Conservation (phyloP, 1,284 basidiomycete species). For the Irpex sp. region DNA sequence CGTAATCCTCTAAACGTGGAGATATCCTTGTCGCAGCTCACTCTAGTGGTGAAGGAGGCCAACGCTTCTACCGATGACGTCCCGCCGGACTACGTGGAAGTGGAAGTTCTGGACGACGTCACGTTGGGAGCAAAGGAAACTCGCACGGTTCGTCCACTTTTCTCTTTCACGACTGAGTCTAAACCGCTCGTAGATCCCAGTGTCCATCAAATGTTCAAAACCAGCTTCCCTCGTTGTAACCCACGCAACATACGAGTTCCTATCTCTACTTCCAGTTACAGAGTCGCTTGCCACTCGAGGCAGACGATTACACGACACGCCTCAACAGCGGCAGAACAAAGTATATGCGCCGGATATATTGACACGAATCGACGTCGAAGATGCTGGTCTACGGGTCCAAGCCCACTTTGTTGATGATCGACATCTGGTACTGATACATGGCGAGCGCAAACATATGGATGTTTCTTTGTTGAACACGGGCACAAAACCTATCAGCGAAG, state of each 20-base stretch:
- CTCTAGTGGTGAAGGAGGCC: slow-evolving; percentile 43
- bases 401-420: slow-evolving; percentile 51
- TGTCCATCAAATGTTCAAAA: slow-evolving; percentile 47
- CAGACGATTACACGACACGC: slow-evolving; percentile 62
- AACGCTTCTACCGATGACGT: slow-evolving; percentile 27
- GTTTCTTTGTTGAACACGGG: slow-evolving; percentile 63
- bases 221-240: slow-evolving; percentile 51
- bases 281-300: slow-evolving; percentile 64
- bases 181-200: slow-evolving; percentile 45
- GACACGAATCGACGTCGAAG: slow-evolving; percentile 53
- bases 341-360: slow-evolving; percentile 61
- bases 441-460: slow-evolving; percentile 50
- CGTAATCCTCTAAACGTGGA: slow-evolving; percentile 69
- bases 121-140: slow-evolving; percentile 51
- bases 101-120: slow-evolving; percentile 56
- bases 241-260: slow-evolving; percentile 57
- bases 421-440: slow-evolving; percentile 48
- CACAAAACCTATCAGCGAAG: slow-evolving; percentile 46
- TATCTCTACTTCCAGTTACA: slow-evolving; percentile 53
- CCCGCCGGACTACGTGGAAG: slow-evolving; percentile 39
- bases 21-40: slow-evolving; percentile 56
- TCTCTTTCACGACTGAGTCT: not conserved
- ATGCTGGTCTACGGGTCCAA: slow-evolving; percentile 51
- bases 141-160: slow-evolving; percentile 42
- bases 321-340: slow-evolving; percentile 55